These are phyloP conservation scores for Hortiboletus campestris DNA, from an alignment of 768 basidiomycete genomes.

Conservation along the genomic window DNA sequence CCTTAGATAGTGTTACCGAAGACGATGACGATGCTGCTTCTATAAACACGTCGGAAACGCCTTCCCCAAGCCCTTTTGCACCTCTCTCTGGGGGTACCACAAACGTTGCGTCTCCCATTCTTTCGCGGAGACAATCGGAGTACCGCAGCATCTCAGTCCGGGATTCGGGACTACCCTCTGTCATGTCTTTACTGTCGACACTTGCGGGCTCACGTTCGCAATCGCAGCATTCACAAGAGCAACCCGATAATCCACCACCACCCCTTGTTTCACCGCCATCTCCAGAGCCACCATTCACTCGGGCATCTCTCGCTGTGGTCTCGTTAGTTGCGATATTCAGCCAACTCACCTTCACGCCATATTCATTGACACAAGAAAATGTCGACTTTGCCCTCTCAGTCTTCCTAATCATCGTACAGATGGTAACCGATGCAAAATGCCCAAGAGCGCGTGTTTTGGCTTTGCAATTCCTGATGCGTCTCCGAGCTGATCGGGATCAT, in stretches of 20 bases:
- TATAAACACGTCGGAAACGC: slow-evolving; percentile 38
- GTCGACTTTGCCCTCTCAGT: slow-evolving; percentile 53
- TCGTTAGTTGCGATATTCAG: slow-evolving; percentile 66
- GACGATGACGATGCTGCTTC: slow-evolving; percentile 46
- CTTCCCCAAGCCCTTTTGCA: slow-evolving; percentile 34
- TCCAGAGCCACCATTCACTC: slow-evolving; percentile 35
- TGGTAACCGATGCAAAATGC: slow-evolving; percentile 47
- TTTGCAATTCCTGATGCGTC: slow-evolving; percentile 83
- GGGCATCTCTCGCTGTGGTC: slow-evolving; percentile 58
- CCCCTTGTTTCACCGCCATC: slow-evolving; percentile 26
- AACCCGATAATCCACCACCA: slow-evolving; percentile 36
- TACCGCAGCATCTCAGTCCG: slow-evolving; percentile 40
- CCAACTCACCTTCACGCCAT: slow-evolving; percentile 69
- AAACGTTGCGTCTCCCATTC: slow-evolving; percentile 45
- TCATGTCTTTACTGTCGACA: slow-evolving; percentile 65
- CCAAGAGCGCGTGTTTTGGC: slow-evolving; percentile 64
- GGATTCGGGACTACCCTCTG: slow-evolving; percentile 51
- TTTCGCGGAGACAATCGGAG: slow-evolving; percentile 62
- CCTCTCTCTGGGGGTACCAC: slow-evolving; percentile 33
- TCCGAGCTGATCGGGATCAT: slow-evolving; percentile 90
- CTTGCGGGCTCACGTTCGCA: slow-evolving; percentile 64
- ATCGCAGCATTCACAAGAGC: slow-evolving; percentile 44
- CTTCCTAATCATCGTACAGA: slow-evolving; percentile 49
- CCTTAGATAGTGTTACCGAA: slow-evolving; percentile 33
- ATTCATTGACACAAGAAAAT: slow-evolving; percentile 46